phyloP scores from a whole-genome alignment of 352 stramenopile genomes.

The Globisporangium alternatum region DNA sequence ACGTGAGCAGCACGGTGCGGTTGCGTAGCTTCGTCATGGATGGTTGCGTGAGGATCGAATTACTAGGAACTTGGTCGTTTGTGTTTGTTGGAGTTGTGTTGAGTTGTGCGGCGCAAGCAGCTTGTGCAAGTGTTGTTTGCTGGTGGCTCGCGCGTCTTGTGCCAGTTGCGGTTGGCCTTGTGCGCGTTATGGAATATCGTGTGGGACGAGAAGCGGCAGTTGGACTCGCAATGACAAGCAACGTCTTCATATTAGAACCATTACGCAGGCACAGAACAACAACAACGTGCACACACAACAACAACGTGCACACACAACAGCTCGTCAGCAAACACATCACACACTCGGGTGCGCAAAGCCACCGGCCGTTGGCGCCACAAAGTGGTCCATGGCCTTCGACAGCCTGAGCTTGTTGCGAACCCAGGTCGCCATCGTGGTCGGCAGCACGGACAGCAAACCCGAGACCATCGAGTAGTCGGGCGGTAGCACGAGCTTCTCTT shows the following conservation, averaged over 20 bases:
- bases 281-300: background rate
- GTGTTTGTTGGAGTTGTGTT: background rate
- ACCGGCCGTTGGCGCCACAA: constrained; percentile 1
- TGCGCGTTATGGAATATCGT: background rate
- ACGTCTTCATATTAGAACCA: background rate
- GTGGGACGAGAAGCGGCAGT: constrained; percentile 3
- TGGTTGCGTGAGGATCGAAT: background rate
- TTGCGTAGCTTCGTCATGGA: constrained; percentile 24
- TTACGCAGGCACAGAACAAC: background rate
- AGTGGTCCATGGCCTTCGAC: constrained; percentile 17
- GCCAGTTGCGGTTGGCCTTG: background rate
- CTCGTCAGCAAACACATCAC: background rate
- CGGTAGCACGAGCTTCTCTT: constrained; percentile 18
- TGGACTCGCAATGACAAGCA: background rate
- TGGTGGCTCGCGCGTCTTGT: background rate
- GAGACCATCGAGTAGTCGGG: constrained; percentile 14
- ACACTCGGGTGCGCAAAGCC: background rate
- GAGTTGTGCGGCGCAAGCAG: background rate
- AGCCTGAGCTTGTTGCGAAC: constrained; percentile 16
- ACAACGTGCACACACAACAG: background rate
- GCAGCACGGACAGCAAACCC: constrained; percentile 10
- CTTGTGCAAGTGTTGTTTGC: background rate
- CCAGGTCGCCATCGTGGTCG: constrained; percentile 10
- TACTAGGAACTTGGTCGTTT: background rate
- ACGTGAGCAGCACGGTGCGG: constrained; percentile 18